Evolutionary conservation across 208 protist species (phyloP), one percentile per base, ranked within the genome.

Genomic region (Herpetomonas samuelpessoai): DNA sequence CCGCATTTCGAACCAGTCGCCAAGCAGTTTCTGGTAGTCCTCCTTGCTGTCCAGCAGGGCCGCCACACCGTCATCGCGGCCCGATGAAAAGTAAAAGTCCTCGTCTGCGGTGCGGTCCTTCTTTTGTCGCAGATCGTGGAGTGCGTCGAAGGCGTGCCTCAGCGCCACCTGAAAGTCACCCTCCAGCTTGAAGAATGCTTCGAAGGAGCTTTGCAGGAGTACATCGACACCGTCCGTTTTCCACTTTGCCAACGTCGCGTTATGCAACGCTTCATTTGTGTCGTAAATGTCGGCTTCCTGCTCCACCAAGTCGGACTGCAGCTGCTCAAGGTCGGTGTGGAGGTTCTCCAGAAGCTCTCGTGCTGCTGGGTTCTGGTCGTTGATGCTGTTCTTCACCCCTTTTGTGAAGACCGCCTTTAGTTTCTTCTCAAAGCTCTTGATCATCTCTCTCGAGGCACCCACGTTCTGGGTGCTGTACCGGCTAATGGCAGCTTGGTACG

Each of bases 221-320:
- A 91, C 81, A 64, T 91, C 87, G 2, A 89, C 81, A 18, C 41
- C 76, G 57, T 93, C 83, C 2, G 54, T 62, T 50, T 88, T 93
- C 83, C 83, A 93, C 60, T 89, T 89, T 0, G 52, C 55, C 28
- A 93, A 72, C 0, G 87, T 91, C 28, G 60, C 74, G 49, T 62
- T 76, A 61, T 86, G 78, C 39, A 93, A 57, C 48, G 81, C 68
- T 51, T 90, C 81, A 31, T 89, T 70, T 0, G 68, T 72, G 44
- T 93, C 84, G 47, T 83, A 91, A 64, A 87, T 76, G 24, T 87
- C 69, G 1, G 87, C 83, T 67, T 93, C 83, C 62, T 81, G 65
- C 66, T 88, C 84, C 2, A 93, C 61, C 16, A 93, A 62, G 18
- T 81, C 70, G n/a, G 79, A 50, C 31, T 71, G 63, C n/a, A 93